phyloP scores from a whole-genome alignment of 73 alveolate species.

The Paramecium biaurelia region DNA sequence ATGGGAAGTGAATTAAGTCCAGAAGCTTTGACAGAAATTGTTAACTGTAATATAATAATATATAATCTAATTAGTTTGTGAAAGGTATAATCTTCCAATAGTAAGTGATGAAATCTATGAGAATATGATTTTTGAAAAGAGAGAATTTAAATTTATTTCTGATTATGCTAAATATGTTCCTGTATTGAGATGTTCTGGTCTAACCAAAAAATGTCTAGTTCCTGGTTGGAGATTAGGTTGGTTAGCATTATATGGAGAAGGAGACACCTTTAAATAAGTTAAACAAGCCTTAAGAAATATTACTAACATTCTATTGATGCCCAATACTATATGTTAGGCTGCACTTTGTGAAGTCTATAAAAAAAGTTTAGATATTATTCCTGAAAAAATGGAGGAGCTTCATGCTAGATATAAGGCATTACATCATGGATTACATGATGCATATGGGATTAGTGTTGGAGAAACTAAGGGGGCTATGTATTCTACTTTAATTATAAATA shows the following conservation, averaged over 20 bases:
- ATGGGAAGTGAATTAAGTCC: constrained; percentile 25
- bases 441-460: constrained; percentile 52
- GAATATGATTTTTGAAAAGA: constrained; percentile 45
- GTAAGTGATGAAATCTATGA: constrained; percentile 63
- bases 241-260: constrained; percentile 55
- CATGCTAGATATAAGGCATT: constrained; percentile 26
- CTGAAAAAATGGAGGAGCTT: constrained; percentile 51
- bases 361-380: constrained; percentile 34
- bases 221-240: constrained; percentile 69
- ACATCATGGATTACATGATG: constrained; percentile 43
- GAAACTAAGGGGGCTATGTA: constrained; percentile 65
- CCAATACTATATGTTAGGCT: constrained; percentile 54
- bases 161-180: constrained; percentile 56
- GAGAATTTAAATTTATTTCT: constrained; percentile 37
- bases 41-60: not conserved
- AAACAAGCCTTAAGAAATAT: constrained; percentile 52
- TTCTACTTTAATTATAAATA: constrained; percentile 37
- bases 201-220: constrained; percentile 59
- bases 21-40: not conserved
- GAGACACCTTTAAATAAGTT: constrained; percentile 42
- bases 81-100: constrained; percentile 57
- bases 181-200: constrained; percentile 40
- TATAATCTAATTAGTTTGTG: not conserved
- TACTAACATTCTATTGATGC: constrained; percentile 50
- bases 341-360: constrained; percentile 37